phyloP scores from a whole-genome alignment of 352 stramenopile species.

The Globisporangium orthogonon region DNA sequence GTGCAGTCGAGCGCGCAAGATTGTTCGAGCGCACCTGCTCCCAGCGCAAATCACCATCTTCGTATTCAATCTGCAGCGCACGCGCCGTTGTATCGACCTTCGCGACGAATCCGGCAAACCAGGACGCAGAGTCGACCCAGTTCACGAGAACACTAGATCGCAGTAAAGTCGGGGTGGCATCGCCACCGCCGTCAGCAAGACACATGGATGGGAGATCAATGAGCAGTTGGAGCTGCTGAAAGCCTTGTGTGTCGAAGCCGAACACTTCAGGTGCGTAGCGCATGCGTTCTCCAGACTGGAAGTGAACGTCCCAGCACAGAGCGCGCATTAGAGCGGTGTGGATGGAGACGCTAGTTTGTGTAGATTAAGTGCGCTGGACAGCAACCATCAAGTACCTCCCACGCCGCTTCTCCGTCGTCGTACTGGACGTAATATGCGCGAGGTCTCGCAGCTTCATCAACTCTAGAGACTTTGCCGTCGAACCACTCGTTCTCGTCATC shows the following conservation, averaged over 20 bases:
- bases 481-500: constrained; percentile 41
- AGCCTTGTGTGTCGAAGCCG: constrained; percentile 2
- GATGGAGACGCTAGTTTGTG: background rate
- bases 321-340: background rate
- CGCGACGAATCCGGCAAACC: constrained; percentile 32
- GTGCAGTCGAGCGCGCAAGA: background rate
- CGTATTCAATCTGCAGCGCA: constrained; percentile 31
- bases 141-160: constrained; percentile 24
- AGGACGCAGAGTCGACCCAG: constrained; percentile 30
- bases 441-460: constrained; percentile 2
- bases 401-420: constrained; percentile 39
- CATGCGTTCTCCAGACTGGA: constrained; percentile 3
- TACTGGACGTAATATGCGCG: constrained; percentile 31
- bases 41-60: constrained; percentile 48
- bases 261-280: constrained; percentile 10
- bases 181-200: background rate
- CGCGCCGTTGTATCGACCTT: constrained; percentile 5
- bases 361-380: background rate
- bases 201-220: background rate
- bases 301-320: background rate
- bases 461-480: constrained; percentile 15
- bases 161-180: background rate
- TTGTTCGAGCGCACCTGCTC: constrained; percentile 17
- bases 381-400: constrained; percentile 22
- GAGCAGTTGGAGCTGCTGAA: constrained; percentile 31